These are phyloP conservation scores for Dendrobium nobile DNA, from an alignment of 106 monocot species.

Conservation along the genomic window DNA sequence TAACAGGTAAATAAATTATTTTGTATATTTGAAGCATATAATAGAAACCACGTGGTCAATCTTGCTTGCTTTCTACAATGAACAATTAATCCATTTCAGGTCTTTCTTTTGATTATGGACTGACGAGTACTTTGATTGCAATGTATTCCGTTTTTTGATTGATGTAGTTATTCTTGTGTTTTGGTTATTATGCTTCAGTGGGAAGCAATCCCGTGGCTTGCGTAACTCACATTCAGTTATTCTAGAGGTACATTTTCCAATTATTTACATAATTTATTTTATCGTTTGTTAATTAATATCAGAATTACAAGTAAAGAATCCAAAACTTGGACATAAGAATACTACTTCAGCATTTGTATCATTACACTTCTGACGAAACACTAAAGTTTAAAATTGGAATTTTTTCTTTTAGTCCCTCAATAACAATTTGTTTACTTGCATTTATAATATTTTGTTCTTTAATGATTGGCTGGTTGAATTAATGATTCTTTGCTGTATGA, in stretches of 20 bases:
- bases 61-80: neutral
- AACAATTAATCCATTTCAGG: neutral
- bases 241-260: constrained; percentile 36
- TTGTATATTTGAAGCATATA: neutral
- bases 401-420: neutral
- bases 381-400: neutral
- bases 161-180: neutral
- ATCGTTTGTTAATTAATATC: neutral
- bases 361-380: neutral
- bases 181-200: constrained; percentile 25
- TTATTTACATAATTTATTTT: neutral
- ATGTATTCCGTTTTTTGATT: neutral
- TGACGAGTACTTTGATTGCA: neutral
- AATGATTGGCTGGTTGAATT: neutral
- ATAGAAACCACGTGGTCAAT: neutral
- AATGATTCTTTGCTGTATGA: neutral
- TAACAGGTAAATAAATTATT: neutral
- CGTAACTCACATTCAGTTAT: constrained; percentile 64
- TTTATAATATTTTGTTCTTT: neutral
- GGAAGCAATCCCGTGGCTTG: constrained; percentile 72
- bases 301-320: neutral
- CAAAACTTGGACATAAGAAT: neutral
- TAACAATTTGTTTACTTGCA: neutral
- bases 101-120: neutral
- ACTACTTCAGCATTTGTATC: neutral